Percentiles rank a stretch among this genome's conserved stretches.
Evolutionary conservation across 306 rosid species (phyloP).

Genomic region (Quercus suber): DNA sequence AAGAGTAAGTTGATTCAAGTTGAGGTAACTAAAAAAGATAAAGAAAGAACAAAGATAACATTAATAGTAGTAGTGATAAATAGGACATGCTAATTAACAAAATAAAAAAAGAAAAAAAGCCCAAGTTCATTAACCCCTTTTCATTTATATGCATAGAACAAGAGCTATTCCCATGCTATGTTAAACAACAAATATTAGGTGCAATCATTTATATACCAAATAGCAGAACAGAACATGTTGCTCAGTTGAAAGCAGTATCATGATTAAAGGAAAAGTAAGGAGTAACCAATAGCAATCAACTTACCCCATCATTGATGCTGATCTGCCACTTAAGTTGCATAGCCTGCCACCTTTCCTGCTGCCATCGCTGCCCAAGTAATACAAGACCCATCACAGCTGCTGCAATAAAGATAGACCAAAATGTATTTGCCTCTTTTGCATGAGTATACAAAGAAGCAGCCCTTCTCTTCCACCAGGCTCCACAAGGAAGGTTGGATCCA

Average conservation of each 20-base stretch:
- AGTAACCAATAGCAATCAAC: constrained; percentile 10
- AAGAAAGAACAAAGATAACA: no score
- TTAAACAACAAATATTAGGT: background rate
- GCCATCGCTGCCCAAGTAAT: constrained; percentile 91
- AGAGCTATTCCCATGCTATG: background rate
- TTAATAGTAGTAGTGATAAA: no score
- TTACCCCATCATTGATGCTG: constrained; percentile 53
- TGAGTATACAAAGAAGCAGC: constrained; percentile 83
- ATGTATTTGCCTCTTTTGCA: constrained; percentile 82
- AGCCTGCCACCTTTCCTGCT: constrained; percentile 74
- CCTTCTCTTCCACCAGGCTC: constrained; percentile 98
- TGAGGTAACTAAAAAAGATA: no score
- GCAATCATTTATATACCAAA: background rate
- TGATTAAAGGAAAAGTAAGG: background rate
- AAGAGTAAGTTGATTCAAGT: no score
- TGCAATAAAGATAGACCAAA: constrained; percentile 87
- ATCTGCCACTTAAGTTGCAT: constrained; percentile 73
- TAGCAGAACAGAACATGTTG: background rate
- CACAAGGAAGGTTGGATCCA: constrained; percentile 63
- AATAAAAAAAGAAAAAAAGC: background rate
- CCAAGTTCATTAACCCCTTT: background rate
- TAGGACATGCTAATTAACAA: no score
- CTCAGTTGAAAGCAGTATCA: background rate
- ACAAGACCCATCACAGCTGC: constrained; percentile 89
- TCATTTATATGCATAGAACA: background rate